phyloP scores from a whole-genome alignment of 2,329 filamentous ascomycete genomes.

The Diaporthe sp. region DNA sequence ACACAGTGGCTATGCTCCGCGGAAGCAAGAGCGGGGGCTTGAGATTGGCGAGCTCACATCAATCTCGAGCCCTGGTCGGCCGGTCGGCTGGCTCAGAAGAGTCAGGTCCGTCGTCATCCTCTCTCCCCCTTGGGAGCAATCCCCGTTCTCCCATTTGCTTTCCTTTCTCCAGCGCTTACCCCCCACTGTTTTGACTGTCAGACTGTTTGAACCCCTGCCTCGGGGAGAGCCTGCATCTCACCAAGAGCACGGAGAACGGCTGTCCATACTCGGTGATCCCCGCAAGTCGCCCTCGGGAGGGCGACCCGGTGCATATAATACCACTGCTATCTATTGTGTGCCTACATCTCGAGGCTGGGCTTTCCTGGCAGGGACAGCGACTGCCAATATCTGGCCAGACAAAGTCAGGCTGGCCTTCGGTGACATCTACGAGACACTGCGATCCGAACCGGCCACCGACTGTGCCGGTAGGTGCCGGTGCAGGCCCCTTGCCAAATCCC shows the following conservation, averaged over 20 bases:
- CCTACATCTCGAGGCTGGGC: not conserved
- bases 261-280: not conserved
- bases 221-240: not conserved
- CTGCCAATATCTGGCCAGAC: not conserved
- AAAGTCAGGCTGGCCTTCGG: not conserved
- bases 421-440: not conserved
- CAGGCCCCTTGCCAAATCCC: too few species aligned
- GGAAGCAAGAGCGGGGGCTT: conserved; percentile 14
- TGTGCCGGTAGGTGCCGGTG: too few species aligned
- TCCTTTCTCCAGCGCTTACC: not conserved
- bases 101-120: not conserved
- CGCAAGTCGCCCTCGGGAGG: not conserved
- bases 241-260: not conserved
- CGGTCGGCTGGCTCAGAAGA: not conserved
- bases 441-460: not conserved
- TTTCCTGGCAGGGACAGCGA: not conserved
- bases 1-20: not conserved
- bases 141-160: too few species aligned
- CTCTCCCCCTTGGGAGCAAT: not conserved
- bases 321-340: not conserved
- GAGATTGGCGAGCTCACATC: conserved; percentile 41
- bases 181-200: not conserved
- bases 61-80: conserved; percentile 25
- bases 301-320: not conserved
- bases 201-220: not conserved